Evolutionary conservation across 306 rosid species (phyloP), one percentile per base, ranked within the genome.

Genomic region (Parietaria judaica): DNA sequence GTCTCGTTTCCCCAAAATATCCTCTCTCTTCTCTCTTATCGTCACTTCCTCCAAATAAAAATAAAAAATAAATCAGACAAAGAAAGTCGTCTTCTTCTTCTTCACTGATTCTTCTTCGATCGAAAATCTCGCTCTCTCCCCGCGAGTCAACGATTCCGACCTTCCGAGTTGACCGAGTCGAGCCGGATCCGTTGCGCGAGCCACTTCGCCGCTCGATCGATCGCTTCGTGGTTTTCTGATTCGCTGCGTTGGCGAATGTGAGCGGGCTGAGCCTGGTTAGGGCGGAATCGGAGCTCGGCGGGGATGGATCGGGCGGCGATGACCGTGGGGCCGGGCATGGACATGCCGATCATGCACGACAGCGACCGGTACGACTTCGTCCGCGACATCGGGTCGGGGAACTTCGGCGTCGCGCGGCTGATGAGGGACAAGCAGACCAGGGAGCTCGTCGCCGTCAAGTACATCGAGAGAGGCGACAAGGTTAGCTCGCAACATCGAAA

Each of bases 391-490:
- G 96, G 98, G 11, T 83, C 96, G 16, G 97, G 97, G 2, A 91
- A 87, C 70, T 91, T 91, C 73, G 97, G 87, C 7, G 84, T 91
- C 3, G 95, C 98, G 0, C 83, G 96, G 86, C 72, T 91, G 45
- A 87, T 91, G 98, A 81, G 78, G 15, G 98, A 91, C 54, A 88
- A 79, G 74, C 95, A 74, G 57, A 83, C 96, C 54, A 79, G 70
- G 68, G 96, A 88, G 59, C 96, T 88, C 46, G 89, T 91, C 13
- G 98, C 98, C 56, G 96, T 91, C 47, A 88, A 91, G 73, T 91
- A 91, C 58, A 85, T 87, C 70, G 89, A 88, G 72, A 87, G 98
- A 46, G 98, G 98, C 6, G 87, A 81, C 56, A 91, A 85, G 96
- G 98, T 86, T 63, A 36, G 76, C 53, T 53, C 67, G 45, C 50